Percentiles rank a stretch among this genome's conserved stretches.
Conservation (phyloP, 2,329 filamentous ascomycete genomes). For the Tolypocladium ovalisporum region DNA sequence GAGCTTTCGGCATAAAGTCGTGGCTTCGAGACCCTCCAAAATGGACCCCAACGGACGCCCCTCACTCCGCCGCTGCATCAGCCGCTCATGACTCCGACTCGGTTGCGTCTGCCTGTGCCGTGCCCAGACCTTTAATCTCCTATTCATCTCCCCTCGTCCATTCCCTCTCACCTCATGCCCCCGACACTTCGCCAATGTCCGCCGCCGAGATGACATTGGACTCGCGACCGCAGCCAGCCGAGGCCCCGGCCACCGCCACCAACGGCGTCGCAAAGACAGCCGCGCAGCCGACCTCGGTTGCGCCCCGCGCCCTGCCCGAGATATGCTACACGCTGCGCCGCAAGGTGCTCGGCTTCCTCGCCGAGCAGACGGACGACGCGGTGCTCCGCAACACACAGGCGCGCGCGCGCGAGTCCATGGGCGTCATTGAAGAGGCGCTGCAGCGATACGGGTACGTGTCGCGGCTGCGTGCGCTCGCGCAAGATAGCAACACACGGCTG, state of each 20-base stretch:
- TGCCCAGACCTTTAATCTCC: neutral
- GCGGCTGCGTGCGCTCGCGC: neutral
- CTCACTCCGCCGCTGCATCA: neutral
- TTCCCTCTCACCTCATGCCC: neutral
- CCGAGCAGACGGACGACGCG: constrained; percentile 41
- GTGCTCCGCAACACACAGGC: constrained; percentile 55
- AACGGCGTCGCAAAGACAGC: neutral
- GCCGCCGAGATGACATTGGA: neutral
- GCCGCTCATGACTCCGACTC: neutral
- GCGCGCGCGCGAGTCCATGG: constrained; percentile 63
- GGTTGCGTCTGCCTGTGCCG: neutral
- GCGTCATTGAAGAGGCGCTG: constrained; percentile 65
- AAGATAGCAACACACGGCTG: constrained; percentile 4
- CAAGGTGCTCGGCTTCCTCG: constrained; percentile 56
- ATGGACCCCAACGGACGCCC: neutral
- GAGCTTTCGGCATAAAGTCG: neutral
- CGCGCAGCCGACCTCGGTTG: neutral
- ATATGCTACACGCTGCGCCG: constrained; percentile 43
- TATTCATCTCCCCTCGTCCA: neutral
- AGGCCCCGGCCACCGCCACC: neutral
- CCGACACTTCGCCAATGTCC: neutral
- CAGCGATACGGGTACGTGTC: constrained; percentile 62
- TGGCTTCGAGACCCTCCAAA: neutral
- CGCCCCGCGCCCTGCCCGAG: constrained; percentile 16
- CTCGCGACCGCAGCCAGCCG: neutral